Base-by-base conservation (phyloP, 306 rosid species). In the Cicer yamashitae region DNA sequence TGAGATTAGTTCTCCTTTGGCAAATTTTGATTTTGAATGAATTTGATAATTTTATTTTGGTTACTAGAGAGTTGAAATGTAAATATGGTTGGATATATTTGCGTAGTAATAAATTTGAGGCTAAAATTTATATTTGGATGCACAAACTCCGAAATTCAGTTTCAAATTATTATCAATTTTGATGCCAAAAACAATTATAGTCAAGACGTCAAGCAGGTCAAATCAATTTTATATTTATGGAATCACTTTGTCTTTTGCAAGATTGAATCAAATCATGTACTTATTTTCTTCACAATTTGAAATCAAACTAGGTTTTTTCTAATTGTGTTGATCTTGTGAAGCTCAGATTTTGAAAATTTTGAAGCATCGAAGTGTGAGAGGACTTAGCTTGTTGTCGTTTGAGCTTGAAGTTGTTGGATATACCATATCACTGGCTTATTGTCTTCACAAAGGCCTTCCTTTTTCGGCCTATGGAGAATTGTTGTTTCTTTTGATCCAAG, bases 381-480 rank as follows among this genome's bases (percentile, higher is more conserved):
- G 98, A 18, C 96, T 94, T 75, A 91, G 97, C 83, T 81, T 90
- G 81, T 20, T 91, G 15, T 81, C 97, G 12, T 91, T 90, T 52
- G 97, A 91, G 91, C 97, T 90, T 67, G 98, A 94, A 78, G 93
- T 91, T 50, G 74, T 94, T 45, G 97, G 97, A 9, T 90, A 91
- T 79, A 91, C 97, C 60, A 94, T 94, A 75, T 86, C 94, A 20
- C 81, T 94, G 61, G 98, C 98, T 7, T 94, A 91, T 73, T 94
- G 97, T 86, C 92, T 94, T 66, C 86, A 90, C 90, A 88, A 90
- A 60, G 94, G 97, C 14, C 98, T 94, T 81, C 88, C 98, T 0
- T 94, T 94, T 80, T 94, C 98, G 2, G 98, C 98, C 50, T 94
- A 86, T 53, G 98, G 98, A 70, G 98, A 94, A 71, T 62, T 94